Base-by-base conservation (phyloP, 306 rosid genomes). In the Ochetophila trinervis region DNA sequence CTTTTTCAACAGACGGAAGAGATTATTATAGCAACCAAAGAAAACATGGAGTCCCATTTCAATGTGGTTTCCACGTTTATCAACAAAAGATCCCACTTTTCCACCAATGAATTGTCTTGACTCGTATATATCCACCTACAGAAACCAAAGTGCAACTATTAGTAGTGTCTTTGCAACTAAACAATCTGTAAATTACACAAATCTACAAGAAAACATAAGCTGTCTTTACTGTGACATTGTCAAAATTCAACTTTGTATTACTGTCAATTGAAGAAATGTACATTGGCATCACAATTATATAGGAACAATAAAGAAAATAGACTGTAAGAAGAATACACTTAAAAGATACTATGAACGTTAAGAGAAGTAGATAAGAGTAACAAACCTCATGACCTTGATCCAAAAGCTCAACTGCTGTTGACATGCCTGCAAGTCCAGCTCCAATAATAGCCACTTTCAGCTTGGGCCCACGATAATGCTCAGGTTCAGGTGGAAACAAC, bases 1-100 rank as follows among this genome's bases (percentile, higher is more conserved):
- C 97, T 93, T 93, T 82, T 88, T 93, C 98, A 93, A 65, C 72
- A 93, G 79, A 40, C 98, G 91, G 82, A 87, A 93, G 75, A 93
- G 97, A 88, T 93, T 93, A 83, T 70, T 93, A 76, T 93, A 93
- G 79, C 98, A 93, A 49, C 99, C 99, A 45, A 93, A 93, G 85
- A 93, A 93, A 64, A 93, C 99, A 60, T 93, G 99, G 61, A 93
- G 78, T 75, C 99, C 99, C 99, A 93, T 93, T 79, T 93, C 99
- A 72, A 93, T 86, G 79, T 93, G 97, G 70, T 93, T 93, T 65
- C 99, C 99, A 55, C 68, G 74, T 76, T 60, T 88, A 80, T 93
- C 99, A 63, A 93, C 95, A 71, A 93, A 93, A 22, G 99, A 93
- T 48, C 96, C 99, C 69, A 93, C 99, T 86, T 93, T 93, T 35